These are phyloP conservation scores for Anisodus tanguticus DNA, from an alignment of 257 asterid species.

Conservation along the genomic window DNA sequence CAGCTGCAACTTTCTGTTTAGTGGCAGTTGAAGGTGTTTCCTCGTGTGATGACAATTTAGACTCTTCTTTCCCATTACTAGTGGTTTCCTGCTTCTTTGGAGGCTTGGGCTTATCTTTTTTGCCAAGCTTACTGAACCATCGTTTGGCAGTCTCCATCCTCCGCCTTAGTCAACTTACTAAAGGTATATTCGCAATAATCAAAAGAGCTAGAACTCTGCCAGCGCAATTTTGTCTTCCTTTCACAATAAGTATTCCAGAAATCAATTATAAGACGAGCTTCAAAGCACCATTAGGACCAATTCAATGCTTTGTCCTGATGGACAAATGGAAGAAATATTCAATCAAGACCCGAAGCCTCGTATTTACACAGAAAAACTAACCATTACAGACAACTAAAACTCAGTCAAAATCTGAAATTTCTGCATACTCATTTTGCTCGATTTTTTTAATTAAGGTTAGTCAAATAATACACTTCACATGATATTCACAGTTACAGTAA, in stretches of 20 bases:
- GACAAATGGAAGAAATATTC: constrained; percentile 31
- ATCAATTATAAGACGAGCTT: constrained; percentile 45
- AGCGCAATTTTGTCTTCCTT: constrained; percentile 34
- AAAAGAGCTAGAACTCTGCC: constrained; percentile 35
- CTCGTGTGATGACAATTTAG: constrained; percentile 59
- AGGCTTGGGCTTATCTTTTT: constrained; percentile 73
- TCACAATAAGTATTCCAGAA: constrained; percentile 42
- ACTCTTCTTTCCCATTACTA: constrained; percentile 64
- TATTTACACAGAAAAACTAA: background rate
- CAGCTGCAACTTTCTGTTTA: constrained; percentile 93
- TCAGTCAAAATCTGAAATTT: background rate
- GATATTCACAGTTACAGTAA: background rate
- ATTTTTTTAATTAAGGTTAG: background rate
- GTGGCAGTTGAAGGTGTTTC: constrained; percentile 93
- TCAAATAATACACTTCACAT: background rate
- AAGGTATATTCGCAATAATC: constrained; percentile 37
- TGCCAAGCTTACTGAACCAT: constrained; percentile 63
- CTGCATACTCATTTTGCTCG: background rate
- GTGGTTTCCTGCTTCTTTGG: constrained; percentile 70
- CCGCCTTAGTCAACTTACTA: constrained; percentile 36
- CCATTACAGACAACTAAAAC: constrained; percentile 7
- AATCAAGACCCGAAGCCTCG: constrained; percentile 26
- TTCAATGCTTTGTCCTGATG: constrained; percentile 44
- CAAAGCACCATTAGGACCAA: constrained; percentile 29
- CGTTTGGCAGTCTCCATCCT: constrained; percentile 82